A percentile compares a stretch with the other conserved stretches of the same genome.
These are phyloP conservation scores for Colletotrichum musicola DNA, from an alignment of 2,329 filamentous ascomycete genomes.

Conservation along the genomic window DNA sequence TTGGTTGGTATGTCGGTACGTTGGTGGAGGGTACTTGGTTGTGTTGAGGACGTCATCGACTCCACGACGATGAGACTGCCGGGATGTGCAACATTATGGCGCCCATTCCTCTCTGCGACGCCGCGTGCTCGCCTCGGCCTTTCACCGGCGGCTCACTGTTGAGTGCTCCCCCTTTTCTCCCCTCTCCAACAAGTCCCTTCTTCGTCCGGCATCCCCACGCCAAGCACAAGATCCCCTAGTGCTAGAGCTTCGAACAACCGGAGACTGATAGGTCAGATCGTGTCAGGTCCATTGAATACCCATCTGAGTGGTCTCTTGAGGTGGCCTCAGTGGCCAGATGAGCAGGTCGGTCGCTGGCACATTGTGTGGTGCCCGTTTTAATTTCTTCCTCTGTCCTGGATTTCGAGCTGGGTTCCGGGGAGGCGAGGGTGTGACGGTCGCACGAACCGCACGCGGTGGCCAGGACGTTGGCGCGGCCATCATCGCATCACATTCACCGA, in stretches of 20 bases:
- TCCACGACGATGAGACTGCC: conserved; percentile 33
- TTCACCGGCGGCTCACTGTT: conserved; percentile 28
- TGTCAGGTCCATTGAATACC: conserved; percentile 16
- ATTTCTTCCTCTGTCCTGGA: conserved; percentile 9
- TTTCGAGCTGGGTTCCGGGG: not conserved
- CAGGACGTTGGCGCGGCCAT: not conserved
- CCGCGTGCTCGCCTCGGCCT: conserved; percentile 30
- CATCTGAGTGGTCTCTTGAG: conserved; percentile 3
- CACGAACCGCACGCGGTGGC: not conserved
- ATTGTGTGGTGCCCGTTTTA: not conserved
- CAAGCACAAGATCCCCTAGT: conserved; percentile 25
- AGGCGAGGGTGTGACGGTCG: not conserved
- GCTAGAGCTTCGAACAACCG: conserved; percentile 4
- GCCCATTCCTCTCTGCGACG: not conserved
- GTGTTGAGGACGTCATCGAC: conserved; percentile 33
- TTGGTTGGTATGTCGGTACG: not conserved
- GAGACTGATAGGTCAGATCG: conserved; percentile 16
- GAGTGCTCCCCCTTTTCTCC: not conserved
- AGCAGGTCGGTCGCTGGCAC: conserved; percentile 15
- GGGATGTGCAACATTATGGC: conserved; percentile 15
- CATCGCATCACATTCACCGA: conserved; percentile 7
- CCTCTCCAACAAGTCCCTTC: conserved; percentile 25
- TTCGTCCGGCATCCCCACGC: conserved; percentile 37
- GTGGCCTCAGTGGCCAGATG: conserved; percentile 19
- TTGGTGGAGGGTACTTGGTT: not conserved